A percentile compares a stretch with the other conserved stretches of the same genome.
These are phyloP conservation scores for Sonneratia caseolaris DNA, from an alignment of 345 rosid genomes.

Conservation along the genomic window DNA sequence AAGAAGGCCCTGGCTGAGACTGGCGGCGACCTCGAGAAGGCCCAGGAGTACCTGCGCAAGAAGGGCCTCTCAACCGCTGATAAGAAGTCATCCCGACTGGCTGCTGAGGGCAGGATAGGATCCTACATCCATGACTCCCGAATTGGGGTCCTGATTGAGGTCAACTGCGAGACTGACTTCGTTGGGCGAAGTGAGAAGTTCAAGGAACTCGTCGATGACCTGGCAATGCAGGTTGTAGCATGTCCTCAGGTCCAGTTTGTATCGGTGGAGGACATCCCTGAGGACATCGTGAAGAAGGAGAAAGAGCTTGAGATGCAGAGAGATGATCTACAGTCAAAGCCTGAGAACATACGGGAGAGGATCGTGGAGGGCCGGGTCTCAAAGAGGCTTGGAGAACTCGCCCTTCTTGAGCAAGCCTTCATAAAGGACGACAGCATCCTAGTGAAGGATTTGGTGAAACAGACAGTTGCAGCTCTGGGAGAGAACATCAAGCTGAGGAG, in stretches of 20 bases:
- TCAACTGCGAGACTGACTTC: conserved; percentile 91
- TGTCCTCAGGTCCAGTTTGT: conserved; percentile 77
- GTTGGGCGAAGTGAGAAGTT: conserved; percentile 85
- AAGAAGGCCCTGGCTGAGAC: conserved; percentile 88
- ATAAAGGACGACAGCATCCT: conserved; percentile 57
- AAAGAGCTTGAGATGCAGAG: conserved; percentile 89
- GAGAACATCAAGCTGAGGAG: conserved; percentile 83
- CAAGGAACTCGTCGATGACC: conserved; percentile 81
- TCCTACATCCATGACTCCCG: conserved; percentile 86
- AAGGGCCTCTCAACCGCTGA: conserved; percentile 90
- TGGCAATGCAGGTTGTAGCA: conserved; percentile 90
- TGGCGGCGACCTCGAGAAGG: conserved; percentile 85
- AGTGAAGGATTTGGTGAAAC: conserved; percentile 79
- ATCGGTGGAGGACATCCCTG: conserved; percentile 57
- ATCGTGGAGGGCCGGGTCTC: conserved; percentile 81
- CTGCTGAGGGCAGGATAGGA: conserved; percentile 93
- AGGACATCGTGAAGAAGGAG: conserved; percentile 45
- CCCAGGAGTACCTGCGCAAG: conserved; percentile 89
- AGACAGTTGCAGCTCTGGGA: conserved; percentile 75
- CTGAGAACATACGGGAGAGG: conserved; percentile 78
- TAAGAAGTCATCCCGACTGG: conserved; percentile 87
- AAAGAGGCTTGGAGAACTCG: conserved; percentile 78
- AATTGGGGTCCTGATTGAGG: conserved; percentile 84
- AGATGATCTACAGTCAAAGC: conserved; percentile 80
- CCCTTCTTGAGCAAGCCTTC: conserved; percentile 70